Percentiles rank a stretch among this genome's conserved stretches.
phyloP scores from a whole-genome alignment of 1,284 basidiomycete species.

The Cutaneotrichosporon arboriforme region DNA sequence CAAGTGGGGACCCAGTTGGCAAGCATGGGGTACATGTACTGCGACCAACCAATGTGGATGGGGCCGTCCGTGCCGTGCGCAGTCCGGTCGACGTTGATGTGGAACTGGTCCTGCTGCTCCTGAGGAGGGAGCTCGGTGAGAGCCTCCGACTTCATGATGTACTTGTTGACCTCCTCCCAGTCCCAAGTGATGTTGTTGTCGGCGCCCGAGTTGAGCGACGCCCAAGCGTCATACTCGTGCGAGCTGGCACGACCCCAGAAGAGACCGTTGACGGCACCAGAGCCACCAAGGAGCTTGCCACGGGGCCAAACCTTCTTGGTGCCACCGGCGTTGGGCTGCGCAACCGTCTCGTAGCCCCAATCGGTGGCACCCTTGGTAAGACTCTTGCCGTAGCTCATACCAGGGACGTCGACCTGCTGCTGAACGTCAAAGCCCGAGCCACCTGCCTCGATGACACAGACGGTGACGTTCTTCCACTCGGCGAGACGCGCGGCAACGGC shows the following conservation, averaged over 20 bases:
- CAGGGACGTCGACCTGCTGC: slow-evolving; percentile 49
- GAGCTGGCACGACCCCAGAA: slow-evolving; percentile 52
- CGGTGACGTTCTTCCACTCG: slow-evolving; percentile 61
- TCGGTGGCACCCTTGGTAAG: slow-evolving; percentile 54
- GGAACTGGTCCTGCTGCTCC: slow-evolving; percentile 38
- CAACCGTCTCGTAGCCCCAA: slow-evolving; percentile 58
- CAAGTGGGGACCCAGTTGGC: slow-evolving; percentile 55
- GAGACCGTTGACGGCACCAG: slow-evolving; percentile 63
- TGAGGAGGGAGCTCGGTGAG: slow-evolving; percentile 41
- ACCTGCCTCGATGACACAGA: slow-evolving; percentile 69
- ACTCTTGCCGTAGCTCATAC: slow-evolving; percentile 41
- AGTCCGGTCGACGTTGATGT: slow-evolving; percentile 40
- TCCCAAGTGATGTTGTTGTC: slow-evolving; percentile 37
- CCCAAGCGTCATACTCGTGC: slow-evolving; percentile 50
- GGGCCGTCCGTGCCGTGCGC: slow-evolving; percentile 53
- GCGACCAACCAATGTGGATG: slow-evolving; percentile 47
- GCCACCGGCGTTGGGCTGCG: slow-evolving; percentile 47
- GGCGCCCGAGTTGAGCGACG: slow-evolving; percentile 37
- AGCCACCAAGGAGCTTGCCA: slow-evolving; percentile 66
- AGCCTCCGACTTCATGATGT: slow-evolving; percentile 51
- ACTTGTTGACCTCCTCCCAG: slow-evolving; percentile 43
- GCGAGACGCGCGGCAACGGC: slow-evolving; percentile 66
- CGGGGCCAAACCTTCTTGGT: slow-evolving; percentile 54
- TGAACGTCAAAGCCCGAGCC: slow-evolving; percentile 55
- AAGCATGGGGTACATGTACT: slow-evolving; percentile 52